Evolutionary conservation across 768 basidiomycete species (phyloP).

Genomic region (Cystobasidium tubakii): DNA sequence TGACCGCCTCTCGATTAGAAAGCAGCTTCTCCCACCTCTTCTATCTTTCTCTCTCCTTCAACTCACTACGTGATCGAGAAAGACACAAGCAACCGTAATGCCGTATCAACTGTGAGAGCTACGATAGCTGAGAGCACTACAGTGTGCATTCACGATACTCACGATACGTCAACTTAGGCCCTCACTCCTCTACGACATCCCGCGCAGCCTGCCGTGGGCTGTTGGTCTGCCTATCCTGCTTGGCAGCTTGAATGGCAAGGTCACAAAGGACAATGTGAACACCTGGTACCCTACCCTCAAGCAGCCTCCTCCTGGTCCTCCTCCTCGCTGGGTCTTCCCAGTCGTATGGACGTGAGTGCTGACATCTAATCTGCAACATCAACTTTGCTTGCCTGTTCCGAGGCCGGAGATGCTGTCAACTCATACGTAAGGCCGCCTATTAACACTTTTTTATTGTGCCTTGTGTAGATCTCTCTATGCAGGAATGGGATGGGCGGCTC

Average conservation of each 20-base stretch:
- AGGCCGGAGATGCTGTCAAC: too few relatives aligned
- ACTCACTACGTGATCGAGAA: neutral
- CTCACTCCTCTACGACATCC: constrained; percentile 20
- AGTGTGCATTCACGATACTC: neutral
- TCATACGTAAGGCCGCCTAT: too few relatives aligned
- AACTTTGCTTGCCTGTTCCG: neutral
- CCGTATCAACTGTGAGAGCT: constrained; percentile 17
- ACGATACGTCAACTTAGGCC: neutral
- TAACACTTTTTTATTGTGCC: too few relatives aligned
- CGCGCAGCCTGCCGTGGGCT: constrained; percentile 5
- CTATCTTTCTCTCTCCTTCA: neutral
- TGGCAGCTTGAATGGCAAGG: constrained; percentile 36
- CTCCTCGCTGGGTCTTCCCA: constrained; percentile 33
- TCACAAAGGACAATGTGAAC: constrained; percentile 40
- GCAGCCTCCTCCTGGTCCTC: constrained; percentile 34
- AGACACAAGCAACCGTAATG: neutral
- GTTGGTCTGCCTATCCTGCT: constrained; percentile 42
- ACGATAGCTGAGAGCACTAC: neutral
- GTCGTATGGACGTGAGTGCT: constrained; percentile 30
- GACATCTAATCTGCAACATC: neutral
- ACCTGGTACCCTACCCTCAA: constrained; percentile 39
- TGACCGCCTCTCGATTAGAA: too few relatives aligned
- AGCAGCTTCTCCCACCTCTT: neutral
- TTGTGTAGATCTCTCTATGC: constrained; percentile 10
- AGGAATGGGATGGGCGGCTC: constrained; percentile 34